Conservation (phyloP, 2,329 filamentous ascomycete species). For the Rhynchosporium secalis region DNA sequence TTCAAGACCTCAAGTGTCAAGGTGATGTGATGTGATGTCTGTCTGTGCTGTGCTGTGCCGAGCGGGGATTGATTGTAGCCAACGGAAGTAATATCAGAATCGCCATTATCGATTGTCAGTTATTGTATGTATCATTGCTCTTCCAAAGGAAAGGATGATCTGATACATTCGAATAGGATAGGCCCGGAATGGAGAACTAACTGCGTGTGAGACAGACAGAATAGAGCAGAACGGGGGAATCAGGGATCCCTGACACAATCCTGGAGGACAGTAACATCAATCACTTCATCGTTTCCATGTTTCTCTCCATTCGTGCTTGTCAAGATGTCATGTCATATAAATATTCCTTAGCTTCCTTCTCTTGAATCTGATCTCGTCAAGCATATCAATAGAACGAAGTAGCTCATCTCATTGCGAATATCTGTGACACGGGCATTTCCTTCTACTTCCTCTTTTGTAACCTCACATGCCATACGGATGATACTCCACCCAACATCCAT, state of each 20-base stretch:
- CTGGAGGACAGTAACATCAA: constrained; percentile 2
- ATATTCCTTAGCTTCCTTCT: neutral
- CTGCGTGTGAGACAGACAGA: too few relatives aligned
- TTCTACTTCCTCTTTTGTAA: neutral
- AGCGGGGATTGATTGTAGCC: neutral
- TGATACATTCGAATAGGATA: neutral
- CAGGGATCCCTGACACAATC: constrained; percentile 1
- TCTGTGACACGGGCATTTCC: neutral
- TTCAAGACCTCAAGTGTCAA: neutral
- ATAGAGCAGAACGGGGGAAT: neutral
- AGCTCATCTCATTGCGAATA: neutral
- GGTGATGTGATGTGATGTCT: constrained; percentile 1
- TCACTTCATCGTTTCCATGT: neutral
- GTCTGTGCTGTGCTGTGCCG: neutral
- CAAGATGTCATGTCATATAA: neutral
- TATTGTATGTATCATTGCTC: too few relatives aligned
- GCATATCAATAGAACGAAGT: neutral
- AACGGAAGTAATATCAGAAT: neutral
- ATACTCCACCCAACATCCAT: too few relatives aligned
- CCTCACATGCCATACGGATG: neutral
- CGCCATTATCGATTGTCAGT: neutral
- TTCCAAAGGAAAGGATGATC: too few relatives aligned
- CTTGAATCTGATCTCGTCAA: neutral
- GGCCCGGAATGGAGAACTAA: too few relatives aligned
- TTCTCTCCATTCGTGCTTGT: neutral